A percentile compares a stretch with the other conserved stretches of the same genome.
Conservation (phyloP, 192 early-diverging fungal species). For the Gryganskiella cystojenkinii region DNA sequence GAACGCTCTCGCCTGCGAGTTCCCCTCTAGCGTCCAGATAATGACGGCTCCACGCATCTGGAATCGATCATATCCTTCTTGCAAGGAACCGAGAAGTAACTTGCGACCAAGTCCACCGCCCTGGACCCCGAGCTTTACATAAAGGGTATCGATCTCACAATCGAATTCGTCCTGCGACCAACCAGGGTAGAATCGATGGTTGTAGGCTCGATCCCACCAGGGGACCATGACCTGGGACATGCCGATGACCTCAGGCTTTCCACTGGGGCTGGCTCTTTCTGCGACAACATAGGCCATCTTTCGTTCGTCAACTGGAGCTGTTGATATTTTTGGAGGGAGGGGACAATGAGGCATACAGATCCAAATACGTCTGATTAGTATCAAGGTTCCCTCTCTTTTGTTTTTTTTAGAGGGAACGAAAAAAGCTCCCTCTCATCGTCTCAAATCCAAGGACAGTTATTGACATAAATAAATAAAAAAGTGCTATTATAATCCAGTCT, state of each 20-base stretch:
- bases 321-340: not conserved
- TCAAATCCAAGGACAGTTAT: too few species aligned
- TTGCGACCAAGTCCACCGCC: conserved; percentile 45
- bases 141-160: conserved; percentile 50
- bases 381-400: not conserved
- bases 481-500: conserved; percentile 1
- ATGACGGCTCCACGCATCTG: conserved; percentile 35
- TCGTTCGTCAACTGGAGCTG: conserved; percentile 34
- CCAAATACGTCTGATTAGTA: not conserved
- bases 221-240: conserved; percentile 46
- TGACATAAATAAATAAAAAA: not conserved
- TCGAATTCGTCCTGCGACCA: conserved; percentile 35
- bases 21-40: conserved; percentile 42
- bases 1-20: conserved; percentile 25
- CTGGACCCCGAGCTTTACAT: conserved; percentile 45
- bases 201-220: conserved; percentile 35
- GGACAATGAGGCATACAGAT: not conserved
- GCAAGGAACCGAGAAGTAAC: conserved; percentile 31
- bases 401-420: too few species aligned
- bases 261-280: conserved; percentile 4
- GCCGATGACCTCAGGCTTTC: conserved; percentile 24
- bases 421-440: too few species aligned
- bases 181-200: conserved; percentile 32
- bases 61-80: conserved; percentile 41
- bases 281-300: conserved; percentile 40